Base-by-base conservation (phyloP, 129 eudicot species). In the Tagetes erecta region DNA sequence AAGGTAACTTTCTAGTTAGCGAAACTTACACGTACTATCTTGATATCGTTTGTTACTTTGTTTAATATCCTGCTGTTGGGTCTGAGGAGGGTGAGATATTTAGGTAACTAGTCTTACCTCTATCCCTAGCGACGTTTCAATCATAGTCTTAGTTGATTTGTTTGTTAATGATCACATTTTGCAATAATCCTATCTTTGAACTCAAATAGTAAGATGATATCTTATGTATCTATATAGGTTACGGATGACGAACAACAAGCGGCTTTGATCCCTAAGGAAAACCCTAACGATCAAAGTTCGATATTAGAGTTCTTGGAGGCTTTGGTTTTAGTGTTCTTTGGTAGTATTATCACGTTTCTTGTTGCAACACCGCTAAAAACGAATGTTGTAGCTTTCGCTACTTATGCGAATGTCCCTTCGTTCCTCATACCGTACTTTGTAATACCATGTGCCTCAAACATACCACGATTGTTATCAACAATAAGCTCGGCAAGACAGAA, bases 371-470 rank as follows among this genome's bases (percentile, higher is more conserved):
- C 90, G 12, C 70, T 88, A 45, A 79, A 80, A 10, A 42, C 67
- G 1, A 40, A 81, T 40, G 84, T 88, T 13, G 81, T 45, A 7
- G 47, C 34, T 14, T 76, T 88, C 41, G 77, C 90, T 12, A 71
- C 37, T 46, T 72, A 77, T 39, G 65, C 94, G 14, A 81, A 76
- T 40, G 67, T 88, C 55, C 81, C 94, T 66, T 50, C 83, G 4
- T 88, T 85, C 78, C 70, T 80, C 56, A 78, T 88, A 47, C 86
- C 94, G 0, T 88, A 83, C 10, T 73, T 83, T 59, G 78, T 83
- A 8, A 73, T 88, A 45, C 90, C 94, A 9, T 78, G 85, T 30
- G 80, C 89, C 42, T 68, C 77, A 62, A 81, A 68, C 85, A 72
- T 68, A 45, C 47, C 88, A 55, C 77, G 76, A 36, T 75, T 85